Evolutionary conservation across 208 protist genomes (phyloP), one percentile per base, ranked within the genome.

Genomic region (Balamuthia mandrillaris): DNA sequence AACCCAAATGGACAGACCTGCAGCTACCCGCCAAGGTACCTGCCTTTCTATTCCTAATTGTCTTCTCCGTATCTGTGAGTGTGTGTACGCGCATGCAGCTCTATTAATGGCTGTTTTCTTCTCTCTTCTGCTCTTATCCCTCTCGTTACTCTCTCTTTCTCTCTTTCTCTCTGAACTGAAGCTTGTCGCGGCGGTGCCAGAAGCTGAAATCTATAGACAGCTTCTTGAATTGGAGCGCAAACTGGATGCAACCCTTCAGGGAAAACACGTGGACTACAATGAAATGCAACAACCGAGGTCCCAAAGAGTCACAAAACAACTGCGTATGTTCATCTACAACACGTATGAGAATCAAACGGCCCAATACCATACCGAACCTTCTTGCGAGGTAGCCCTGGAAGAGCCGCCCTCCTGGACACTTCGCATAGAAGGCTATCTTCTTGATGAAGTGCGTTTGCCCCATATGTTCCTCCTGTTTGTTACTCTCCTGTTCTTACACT

Each of bases 271-370:
- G 18, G 70, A 79, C 70, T 60, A 60, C 27, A 42, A 79, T 29
- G 70, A 79, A 49, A 41, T 49, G 6, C 52, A 79, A 16, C 70
- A 79, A 3, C 35, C 37, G 21, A 27, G 14, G 24, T n/a, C 24
- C 2, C 16, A 12, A 66, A 37, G 60, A 49, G 42, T 49, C 31
- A 79, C 70, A 0, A 79, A 41, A 29, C 52, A 60, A 2, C 70
- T 79, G 70, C 70, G 70, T 49, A 79, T 79, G 70, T 79, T 79
- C 47, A 39, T 79, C 47, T 79, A 79, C 70, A 79, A 79, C 47
- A 79, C 70, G 5, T 58, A 79, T 49, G 70, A 79, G n/a, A 79
- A 79, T n/a, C 70, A 79, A 51, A 29, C 52, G 33, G 70, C 39
- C 27, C 60, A 29, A 42, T 79, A 79, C 70, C 70, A 58, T 49